These are phyloP conservation scores for Dendrobium huoshanense DNA, from an alignment of 106 monocot genomes.

Conservation along the genomic window DNA sequence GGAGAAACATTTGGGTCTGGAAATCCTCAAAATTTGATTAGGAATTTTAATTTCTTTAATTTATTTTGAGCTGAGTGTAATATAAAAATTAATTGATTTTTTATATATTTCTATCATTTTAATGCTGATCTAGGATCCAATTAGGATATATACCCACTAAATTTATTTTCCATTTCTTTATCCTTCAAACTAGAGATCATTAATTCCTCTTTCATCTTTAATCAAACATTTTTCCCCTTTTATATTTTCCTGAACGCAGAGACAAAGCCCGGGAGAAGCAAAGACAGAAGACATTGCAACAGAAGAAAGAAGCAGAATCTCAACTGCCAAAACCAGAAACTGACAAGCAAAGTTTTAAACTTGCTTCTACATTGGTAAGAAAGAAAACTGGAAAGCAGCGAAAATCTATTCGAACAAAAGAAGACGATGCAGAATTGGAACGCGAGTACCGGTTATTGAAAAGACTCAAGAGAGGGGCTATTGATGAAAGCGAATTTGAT, in stretches of 20 bases:
- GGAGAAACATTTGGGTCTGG: too few relatives aligned
- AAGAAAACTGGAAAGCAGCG: slow-evolving; percentile 92
- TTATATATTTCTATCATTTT: too few relatives aligned
- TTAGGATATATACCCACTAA: too few relatives aligned
- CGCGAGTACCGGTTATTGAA: slow-evolving; percentile 83
- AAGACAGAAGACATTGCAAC: slow-evolving; percentile 46
- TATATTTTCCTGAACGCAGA: slow-evolving; percentile 19
- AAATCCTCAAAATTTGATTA: too few relatives aligned
- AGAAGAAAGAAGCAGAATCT: slow-evolving; percentile 24
- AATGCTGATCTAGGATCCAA: too few relatives aligned
- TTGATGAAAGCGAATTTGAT: slow-evolving; percentile 85
- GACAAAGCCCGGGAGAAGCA: slow-evolving; percentile 87
- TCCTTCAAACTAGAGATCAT: too few relatives aligned
- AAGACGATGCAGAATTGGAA: slow-evolving; percentile 76
- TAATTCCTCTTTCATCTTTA: too few relatives aligned
- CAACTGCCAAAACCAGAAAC: slow-evolving; percentile 26
- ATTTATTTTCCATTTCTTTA: too few relatives aligned
- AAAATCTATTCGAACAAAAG: slow-evolving; percentile 58
- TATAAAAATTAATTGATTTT: too few relatives aligned
- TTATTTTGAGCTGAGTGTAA: too few relatives aligned
- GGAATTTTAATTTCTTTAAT: too few relatives aligned
- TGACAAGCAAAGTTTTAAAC: slow-evolving; percentile 7
- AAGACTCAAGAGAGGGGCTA: slow-evolving; percentile 73
- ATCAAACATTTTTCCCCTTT: too few relatives aligned
- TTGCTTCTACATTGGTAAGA: slow-evolving; percentile 17